A percentile compares a stretch with the other conserved stretches of the same genome.
Conservation (phyloP, 495 filamentous ascomycete species). For the Entonaema liquescens region DNA sequence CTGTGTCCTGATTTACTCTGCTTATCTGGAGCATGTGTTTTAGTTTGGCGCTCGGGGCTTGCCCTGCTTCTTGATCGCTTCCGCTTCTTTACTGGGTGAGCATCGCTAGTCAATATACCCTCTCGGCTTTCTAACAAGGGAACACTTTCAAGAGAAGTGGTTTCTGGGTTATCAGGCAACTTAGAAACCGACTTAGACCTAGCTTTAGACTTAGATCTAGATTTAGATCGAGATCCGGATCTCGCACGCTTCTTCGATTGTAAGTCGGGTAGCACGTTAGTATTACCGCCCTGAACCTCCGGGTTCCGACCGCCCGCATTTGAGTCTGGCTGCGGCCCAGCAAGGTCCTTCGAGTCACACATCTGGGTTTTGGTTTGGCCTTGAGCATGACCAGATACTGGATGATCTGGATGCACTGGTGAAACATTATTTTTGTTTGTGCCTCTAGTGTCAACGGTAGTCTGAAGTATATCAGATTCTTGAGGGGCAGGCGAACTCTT, state of each 20-base stretch:
- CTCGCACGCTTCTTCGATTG: constrained; percentile 18
- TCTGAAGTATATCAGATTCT: background rate
- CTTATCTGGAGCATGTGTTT: background rate
- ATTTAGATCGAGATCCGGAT: background rate
- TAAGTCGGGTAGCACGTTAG: background rate
- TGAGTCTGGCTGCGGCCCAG: background rate
- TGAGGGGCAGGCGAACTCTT: background rate
- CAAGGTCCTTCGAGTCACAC: background rate
- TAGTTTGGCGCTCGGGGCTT: background rate
- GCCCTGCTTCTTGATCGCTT: background rate
- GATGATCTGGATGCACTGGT: background rate
- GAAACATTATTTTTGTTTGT: background rate
- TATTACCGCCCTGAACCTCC: background rate
- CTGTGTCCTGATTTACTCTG: background rate
- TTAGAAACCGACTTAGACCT: background rate
- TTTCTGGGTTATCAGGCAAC: background rate
- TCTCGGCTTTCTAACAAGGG: background rate
- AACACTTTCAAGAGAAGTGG: background rate
- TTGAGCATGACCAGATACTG: background rate
- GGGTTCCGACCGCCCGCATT: background rate
- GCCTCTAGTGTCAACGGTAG: background rate
- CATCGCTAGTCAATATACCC: background rate
- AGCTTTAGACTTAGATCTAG: constrained; percentile 1
- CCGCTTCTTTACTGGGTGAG: background rate
- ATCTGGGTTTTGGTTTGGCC: background rate